These are phyloP conservation scores for Collybia mongolica DNA, from an alignment of 768 basidiomycete genomes.

Conservation along the genomic window DNA sequence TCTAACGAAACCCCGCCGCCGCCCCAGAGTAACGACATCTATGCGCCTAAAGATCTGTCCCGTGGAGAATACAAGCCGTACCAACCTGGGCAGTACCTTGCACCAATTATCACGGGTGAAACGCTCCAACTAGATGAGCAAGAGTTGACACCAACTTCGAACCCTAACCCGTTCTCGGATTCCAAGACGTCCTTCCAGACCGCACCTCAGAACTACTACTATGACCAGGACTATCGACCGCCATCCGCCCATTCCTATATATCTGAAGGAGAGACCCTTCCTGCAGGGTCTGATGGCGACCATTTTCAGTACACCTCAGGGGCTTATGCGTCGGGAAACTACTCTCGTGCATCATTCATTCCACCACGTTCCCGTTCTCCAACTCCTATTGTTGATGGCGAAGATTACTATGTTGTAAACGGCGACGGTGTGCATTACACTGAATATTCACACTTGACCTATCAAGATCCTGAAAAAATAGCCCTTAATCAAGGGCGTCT, in stretches of 20 bases:
- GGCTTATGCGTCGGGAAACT: conserved; percentile 65
- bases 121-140: conserved; percentile 52
- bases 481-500: conserved; percentile 20
- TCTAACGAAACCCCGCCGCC: too few species aligned
- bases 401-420: conserved; percentile 62
- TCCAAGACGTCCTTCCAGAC: conserved; percentile 11
- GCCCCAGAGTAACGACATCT: conserved; percentile 1
- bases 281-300: conserved; percentile 41
- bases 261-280: conserved; percentile 27
- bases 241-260: conserved; percentile 31
- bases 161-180: conserved; percentile 23
- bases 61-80: conserved; percentile 41
- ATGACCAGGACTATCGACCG: conserved; percentile 34
- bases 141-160: conserved; percentile 21
- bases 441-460: conserved; percentile 27
- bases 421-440: conserved; percentile 58
- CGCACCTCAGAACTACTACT: conserved; percentile 28
- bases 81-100: conserved; percentile 59
- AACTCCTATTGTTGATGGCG: conserved; percentile 72
- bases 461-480: conserved; percentile 41
- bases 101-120: conserved; percentile 65
- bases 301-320: conserved; percentile 67
- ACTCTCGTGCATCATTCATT: conserved; percentile 44
- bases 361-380: conserved; percentile 72
- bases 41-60: conserved; percentile 8